Percentiles rank a stretch among this genome's conserved stretches.
These are phyloP conservation scores for Misopates orontium DNA, from an alignment of 257 asterid species.

Conservation along the genomic window DNA sequence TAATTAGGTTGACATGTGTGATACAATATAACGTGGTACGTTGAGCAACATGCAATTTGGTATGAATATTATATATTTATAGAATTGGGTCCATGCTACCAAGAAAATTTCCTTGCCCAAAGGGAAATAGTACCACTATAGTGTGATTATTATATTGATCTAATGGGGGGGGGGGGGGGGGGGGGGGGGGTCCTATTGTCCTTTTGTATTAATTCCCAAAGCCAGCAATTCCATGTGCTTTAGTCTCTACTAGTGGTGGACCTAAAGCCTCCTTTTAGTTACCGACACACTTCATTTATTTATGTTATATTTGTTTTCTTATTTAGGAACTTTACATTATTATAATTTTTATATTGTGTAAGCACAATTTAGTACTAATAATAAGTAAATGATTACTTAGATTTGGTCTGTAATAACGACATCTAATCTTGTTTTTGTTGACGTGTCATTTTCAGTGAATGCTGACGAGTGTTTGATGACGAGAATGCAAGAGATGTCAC, in stretches of 20 bases:
- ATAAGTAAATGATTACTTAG: neutral
- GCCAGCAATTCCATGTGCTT: slow-evolving; percentile 49
- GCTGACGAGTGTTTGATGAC: slow-evolving; percentile 97
- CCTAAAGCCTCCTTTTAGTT: slow-evolving; percentile 26
- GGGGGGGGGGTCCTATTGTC: slow-evolving; percentile 44
- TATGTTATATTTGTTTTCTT: slow-evolving; percentile 22
- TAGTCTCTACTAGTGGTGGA: slow-evolving; percentile 36
- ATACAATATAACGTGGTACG: too few species aligned
- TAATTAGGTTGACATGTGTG: too few species aligned
- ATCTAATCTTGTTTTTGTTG: neutral
- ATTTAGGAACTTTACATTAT: neutral
- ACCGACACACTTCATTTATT: slow-evolving; percentile 41
- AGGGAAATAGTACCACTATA: slow-evolving; percentile 14
- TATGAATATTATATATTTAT: too few species aligned
- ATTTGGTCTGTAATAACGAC: neutral
- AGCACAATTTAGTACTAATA: slow-evolving; percentile 4
- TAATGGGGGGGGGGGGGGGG: slow-evolving; percentile 32
- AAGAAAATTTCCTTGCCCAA: slow-evolving; percentile 31
- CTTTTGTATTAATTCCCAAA: slow-evolving; percentile 17
- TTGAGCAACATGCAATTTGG: too few species aligned
- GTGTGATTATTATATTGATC: neutral
- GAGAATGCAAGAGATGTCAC: slow-evolving; percentile 98
- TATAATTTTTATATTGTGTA: neutral
- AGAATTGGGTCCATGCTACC: slow-evolving; percentile 10
- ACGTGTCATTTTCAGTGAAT: slow-evolving; percentile 55